Base-by-base conservation (phyloP, 202 grass and related monocot genomes). In the Dendrocalamus latiflorus region DNA sequence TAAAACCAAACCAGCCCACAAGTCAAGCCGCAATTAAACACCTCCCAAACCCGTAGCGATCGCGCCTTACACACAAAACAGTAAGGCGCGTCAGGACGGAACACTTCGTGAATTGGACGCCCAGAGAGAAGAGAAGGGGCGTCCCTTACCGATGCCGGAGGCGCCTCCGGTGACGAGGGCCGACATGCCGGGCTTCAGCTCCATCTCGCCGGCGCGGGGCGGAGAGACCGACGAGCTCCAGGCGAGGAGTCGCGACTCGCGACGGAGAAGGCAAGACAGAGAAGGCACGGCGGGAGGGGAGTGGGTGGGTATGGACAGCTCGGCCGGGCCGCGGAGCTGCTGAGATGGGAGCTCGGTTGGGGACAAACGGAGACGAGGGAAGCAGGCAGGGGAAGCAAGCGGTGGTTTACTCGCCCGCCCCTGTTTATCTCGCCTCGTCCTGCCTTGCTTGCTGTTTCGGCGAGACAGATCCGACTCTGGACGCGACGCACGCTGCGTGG, bases 151-250 rank as follows among this genome's bases (percentile, higher is more conserved):
- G 47, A 99, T 99, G 64, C 96, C 96, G 60, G 93, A 90, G 60
- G 87, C 93, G 62, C 89, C 96, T 67, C 96, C 96, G 30, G 96
- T 99, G 78, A 99, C 89, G 77, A 99, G 83, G 21, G 76, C 96
- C 44, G 96, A 96, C 93, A 99, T 76, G 67, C 93, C 96, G 70
- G 96, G 89, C 86, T 92, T 99, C 18, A 99, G 93, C 89, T 96
- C 91, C 96, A 99, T 99, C 74, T 80, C 78, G 64, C 51, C 70
- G 78, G 53, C 20, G 61, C 43, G 10, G 74, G 68, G 8, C 8
- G 20, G 14, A 4, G 16, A 83, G 9, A 21, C 8, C 69, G 69
- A 1, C 6, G 8, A 4, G 81, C 69, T 68, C 78, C 44, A 13
- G 74, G 38, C 13, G 59, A 56, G 57, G 45, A 13, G 47, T 43